Base-by-base conservation (phyloP, 2,329 filamentous ascomycete genomes). In the Cordyceps militaris region DNA sequence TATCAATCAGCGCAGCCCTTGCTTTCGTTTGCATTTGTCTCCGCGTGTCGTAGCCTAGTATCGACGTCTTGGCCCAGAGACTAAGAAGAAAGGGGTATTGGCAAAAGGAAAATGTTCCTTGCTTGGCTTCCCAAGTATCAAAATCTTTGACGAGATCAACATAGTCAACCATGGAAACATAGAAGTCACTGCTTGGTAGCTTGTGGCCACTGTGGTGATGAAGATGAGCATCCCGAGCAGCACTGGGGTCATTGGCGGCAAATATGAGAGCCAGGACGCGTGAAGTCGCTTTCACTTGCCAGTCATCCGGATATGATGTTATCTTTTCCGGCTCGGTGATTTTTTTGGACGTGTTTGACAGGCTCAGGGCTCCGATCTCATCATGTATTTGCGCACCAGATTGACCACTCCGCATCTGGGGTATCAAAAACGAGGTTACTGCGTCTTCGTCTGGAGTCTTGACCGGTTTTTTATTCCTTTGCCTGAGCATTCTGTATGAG, bases 51-150 rank as follows among this genome's bases (percentile, higher is more conserved):
- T 95, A 83, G 67, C 96, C 91, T 65, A 96, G 77, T 48, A 96
- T 93, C 62, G 87, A 87, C 59, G 94, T 96, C 71, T 97, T 97
- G 28, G 91, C 88, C 77, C 90, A 92, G 62, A 97, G 91, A 61
- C 91, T 96, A 42, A 97, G 78, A 63, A 96, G 86, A 66, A 96
- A 95, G 0, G 92, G 91, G 66, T 95, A 96, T 68, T 96, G 90
- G 68, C 91, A 96, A 67, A 97, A 96, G 0, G 89, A 83, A 67
- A 96, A 96, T 63, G 85, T 89, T 21, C 80, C 79, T 53, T 81
- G 80, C 62, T 82, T 86, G 4, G 83, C 80, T 68, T 96, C 91
- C 92, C 92, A 97, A 10, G 84, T 80, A 66, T 96, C 90, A 66
- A 95, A 96, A 68, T 97, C 92, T 0, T 82, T 83, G 48, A 94